phyloP scores from a whole-genome alignment of 495 filamentous ascomycete genomes.

The Astrocystis sublimbata region DNA sequence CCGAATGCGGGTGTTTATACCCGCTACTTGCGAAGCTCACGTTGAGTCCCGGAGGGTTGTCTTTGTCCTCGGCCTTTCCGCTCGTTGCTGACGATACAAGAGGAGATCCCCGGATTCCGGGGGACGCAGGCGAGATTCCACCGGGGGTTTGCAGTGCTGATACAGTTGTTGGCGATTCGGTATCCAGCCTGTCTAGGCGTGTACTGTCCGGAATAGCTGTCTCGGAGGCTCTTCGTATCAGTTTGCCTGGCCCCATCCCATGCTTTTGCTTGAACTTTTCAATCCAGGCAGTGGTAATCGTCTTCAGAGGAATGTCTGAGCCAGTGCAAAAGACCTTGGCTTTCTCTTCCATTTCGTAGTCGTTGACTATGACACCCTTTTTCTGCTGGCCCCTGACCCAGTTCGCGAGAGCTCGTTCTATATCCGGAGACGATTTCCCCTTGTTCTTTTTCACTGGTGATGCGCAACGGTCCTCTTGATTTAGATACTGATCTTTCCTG shows the following conservation, averaged over 20 bases:
- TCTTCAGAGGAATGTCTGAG: slow-evolving; percentile 74
- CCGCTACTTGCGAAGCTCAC: slow-evolving; percentile 54
- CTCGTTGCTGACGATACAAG: slow-evolving; percentile 67
- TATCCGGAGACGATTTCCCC: slow-evolving; percentile 83
- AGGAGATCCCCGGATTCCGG: slow-evolving; percentile 57
- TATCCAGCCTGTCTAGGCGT: slow-evolving; percentile 44
- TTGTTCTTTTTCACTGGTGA: slow-evolving; percentile 89
- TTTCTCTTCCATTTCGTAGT: slow-evolving; percentile 84
- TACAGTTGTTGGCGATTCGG: slow-evolving; percentile 46
- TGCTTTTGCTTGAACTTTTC: slow-evolving; percentile 98
- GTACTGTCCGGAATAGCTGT: slow-evolving; percentile 62
- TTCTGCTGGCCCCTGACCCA: slow-evolving; percentile 82
- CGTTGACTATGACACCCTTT: slow-evolving; percentile 73
- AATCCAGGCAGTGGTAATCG: slow-evolving; percentile 76
- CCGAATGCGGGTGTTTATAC: slow-evolving; percentile 57
- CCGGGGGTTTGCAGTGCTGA: slow-evolving; percentile 67
- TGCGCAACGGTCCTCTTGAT: slow-evolving; percentile 78
- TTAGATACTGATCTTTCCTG: slow-evolving; percentile 95
- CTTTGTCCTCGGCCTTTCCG: slow-evolving; percentile 66
- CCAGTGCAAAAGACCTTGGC: slow-evolving; percentile 81
- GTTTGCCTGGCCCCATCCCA: slow-evolving; percentile 62
- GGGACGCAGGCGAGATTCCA: slow-evolving; percentile 73
- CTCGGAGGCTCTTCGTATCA: slow-evolving; percentile 71
- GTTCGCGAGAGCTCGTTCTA: slow-evolving; percentile 90
- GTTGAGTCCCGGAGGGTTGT: slow-evolving; percentile 43